These are phyloP conservation scores for Eragrostis curvula DNA, from an alignment of 176 grass and related monocot genomes.

Conservation along the genomic window DNA sequence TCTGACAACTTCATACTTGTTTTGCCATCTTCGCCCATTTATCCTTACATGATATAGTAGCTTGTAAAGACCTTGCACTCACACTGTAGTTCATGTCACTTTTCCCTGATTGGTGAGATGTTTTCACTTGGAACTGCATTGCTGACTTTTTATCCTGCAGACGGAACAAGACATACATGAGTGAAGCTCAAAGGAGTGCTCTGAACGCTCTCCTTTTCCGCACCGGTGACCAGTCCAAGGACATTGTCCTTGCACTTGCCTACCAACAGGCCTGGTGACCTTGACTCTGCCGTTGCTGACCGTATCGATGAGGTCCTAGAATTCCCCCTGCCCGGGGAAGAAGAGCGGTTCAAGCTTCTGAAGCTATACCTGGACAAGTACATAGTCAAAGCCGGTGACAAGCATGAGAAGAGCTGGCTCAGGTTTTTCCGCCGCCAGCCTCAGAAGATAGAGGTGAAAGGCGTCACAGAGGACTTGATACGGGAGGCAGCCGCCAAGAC, in stretches of 20 bases:
- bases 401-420: constrained; percentile 54
- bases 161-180: constrained; percentile 98
- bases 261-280: constrained; percentile 95
- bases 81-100: background rate
- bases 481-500: constrained; percentile 84
- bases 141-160: constrained; percentile 52
- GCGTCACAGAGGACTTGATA: constrained; percentile 77
- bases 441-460: constrained; percentile 85
- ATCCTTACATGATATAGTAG: background rate
- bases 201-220: constrained; percentile 97
- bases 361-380: constrained; percentile 96
- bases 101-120: background rate
- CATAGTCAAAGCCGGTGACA: constrained; percentile 72
- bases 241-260: constrained; percentile 93
- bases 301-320: constrained; percentile 97
- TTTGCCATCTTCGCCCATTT: background rate
- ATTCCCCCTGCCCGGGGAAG: constrained; percentile 92
- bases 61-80: background rate
- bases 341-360: constrained; percentile 80
- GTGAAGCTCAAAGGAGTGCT: constrained; percentile 99
- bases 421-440: constrained; percentile 65
- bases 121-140: constrained; percentile 14
- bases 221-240: constrained; percentile 93
- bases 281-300: constrained; percentile 88
- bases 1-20: background rate